These are phyloP conservation scores for Rhododendron molle DNA, from an alignment of 148 eudicot genomes.

Conservation along the genomic window DNA sequence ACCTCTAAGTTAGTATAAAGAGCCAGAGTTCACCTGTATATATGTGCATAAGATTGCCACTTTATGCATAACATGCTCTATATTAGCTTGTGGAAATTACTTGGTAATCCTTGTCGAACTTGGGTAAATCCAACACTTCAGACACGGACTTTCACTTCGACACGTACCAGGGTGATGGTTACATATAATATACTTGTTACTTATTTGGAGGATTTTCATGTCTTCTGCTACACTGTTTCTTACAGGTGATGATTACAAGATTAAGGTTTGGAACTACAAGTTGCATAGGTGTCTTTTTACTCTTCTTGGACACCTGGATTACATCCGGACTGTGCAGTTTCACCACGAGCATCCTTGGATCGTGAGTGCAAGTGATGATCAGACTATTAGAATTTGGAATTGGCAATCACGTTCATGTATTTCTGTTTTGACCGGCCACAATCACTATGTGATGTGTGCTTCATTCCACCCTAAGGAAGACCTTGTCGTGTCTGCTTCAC, in stretches of 20 bases:
- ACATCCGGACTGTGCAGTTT: constrained; percentile 61
- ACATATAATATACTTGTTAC: background rate
- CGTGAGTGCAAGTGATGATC: constrained; percentile 69
- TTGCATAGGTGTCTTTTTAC: constrained; percentile 84
- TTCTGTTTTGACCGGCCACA: constrained; percentile 92
- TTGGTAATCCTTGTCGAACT: background rate
- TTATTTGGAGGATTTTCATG: background rate
- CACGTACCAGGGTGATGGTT: background rate
- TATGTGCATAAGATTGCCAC: background rate
- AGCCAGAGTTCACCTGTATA: background rate
- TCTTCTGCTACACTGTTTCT: constrained; percentile 11
- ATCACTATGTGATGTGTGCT: constrained; percentile 98
- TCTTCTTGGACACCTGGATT: constrained; percentile 82
- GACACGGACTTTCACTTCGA: background rate
- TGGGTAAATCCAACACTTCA: background rate
- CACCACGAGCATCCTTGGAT: constrained; percentile 67
- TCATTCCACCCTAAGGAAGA: constrained; percentile 93
- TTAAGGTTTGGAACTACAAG: constrained; percentile 97
- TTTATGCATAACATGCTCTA: background rate
- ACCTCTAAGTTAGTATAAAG: background rate
- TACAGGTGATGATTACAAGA: constrained; percentile 93
- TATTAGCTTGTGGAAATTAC: background rate
- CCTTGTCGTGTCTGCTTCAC: constrained; percentile 90
- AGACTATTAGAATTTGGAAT: constrained; percentile 83
- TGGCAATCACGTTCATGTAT: constrained; percentile 98